Percentiles rank a stretch among this genome's conserved stretches.
These are phyloP conservation scores for Celoporthe dispersa DNA, from an alignment of 2,329 filamentous ascomycete species.

Conservation along the genomic window DNA sequence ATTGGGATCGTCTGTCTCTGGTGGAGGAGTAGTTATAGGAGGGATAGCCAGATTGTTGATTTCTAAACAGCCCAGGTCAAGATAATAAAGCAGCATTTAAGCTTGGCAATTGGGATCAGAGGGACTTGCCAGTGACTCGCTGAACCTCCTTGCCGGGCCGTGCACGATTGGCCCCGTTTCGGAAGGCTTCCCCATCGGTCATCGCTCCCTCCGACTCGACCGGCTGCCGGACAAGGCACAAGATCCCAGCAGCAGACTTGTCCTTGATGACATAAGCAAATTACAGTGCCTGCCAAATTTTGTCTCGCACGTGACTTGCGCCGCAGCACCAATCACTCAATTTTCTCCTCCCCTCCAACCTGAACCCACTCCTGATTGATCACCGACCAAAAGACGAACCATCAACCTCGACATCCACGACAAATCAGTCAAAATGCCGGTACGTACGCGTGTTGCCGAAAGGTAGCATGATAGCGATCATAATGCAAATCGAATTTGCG, in stretches of 20 bases:
- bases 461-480: neutral
- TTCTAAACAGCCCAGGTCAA: slow-evolving; percentile 25
- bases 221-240: neutral
- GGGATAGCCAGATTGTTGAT: slow-evolving; percentile 7
- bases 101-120: slow-evolving; percentile 30
- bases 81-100: slow-evolving; percentile 23
- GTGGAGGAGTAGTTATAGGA: neutral
- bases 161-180: slow-evolving; percentile 21
- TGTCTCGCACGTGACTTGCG: slow-evolving; percentile 19
- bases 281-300: slow-evolving; percentile 4
- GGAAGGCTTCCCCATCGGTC: slow-evolving; percentile 9
- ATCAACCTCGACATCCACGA: slow-evolving; percentile 37
- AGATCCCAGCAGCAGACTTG: neutral
- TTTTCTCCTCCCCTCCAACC: slow-evolving; percentile 16
- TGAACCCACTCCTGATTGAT: slow-evolving; percentile 34
- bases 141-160: slow-evolving; percentile 18
- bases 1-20: slow-evolving; percentile 10
- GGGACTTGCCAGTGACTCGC: slow-evolving; percentile 20
- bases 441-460: slow-evolving; percentile 36
- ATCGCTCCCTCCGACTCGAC: slow-evolving; percentile 16
- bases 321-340: slow-evolving; percentile 23
- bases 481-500: neutral
- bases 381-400: slow-evolving; percentile 29
- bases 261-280: slow-evolving; percentile 4
- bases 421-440: slow-evolving; percentile 46